These are phyloP conservation scores for Mesembryanthemum crystallinum DNA, from an alignment of 148 eudicot species.

Conservation along the genomic window DNA sequence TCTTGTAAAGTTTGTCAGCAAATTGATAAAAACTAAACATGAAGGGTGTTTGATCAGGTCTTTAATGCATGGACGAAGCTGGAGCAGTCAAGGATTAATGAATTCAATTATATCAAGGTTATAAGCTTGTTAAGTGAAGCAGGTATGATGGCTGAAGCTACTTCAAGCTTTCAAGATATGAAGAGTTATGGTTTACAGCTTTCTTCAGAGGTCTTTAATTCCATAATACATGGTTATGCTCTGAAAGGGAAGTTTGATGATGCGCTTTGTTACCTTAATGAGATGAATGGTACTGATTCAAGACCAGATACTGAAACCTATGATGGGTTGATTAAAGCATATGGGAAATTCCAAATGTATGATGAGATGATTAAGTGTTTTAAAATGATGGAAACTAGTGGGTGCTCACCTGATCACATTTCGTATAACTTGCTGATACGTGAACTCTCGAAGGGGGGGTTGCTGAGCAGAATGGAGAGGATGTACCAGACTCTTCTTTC, in stretches of 20 bases:
- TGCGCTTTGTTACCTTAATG: constrained; percentile 38
- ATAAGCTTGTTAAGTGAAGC: constrained; percentile 30
- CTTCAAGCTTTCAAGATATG: constrained; percentile 30
- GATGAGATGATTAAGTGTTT: constrained; percentile 45
- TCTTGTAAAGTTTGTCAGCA: background rate
- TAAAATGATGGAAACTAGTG: constrained; percentile 35
- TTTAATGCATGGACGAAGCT: constrained; percentile 39
- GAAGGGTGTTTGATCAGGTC: constrained; percentile 23
- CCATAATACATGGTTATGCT: constrained; percentile 35
- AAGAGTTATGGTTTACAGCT: constrained; percentile 27
- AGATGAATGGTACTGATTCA: constrained; percentile 35
- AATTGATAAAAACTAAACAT: constrained; percentile 9
- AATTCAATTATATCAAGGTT: constrained; percentile 31
- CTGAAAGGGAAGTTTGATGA: constrained; percentile 35
- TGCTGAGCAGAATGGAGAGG: constrained; percentile 43
- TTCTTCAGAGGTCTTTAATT: constrained; percentile 25
- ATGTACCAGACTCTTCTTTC: constrained; percentile 29
- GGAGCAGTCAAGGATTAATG: constrained; percentile 26
- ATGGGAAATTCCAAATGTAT: constrained; percentile 37
- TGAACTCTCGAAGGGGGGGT: constrained; percentile 37
- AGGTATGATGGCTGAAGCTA: constrained; percentile 33
- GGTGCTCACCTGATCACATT: constrained; percentile 34
- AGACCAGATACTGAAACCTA: constrained; percentile 32
- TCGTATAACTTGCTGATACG: constrained; percentile 41
- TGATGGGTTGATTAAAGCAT: constrained; percentile 40